Evolutionary conservation across 257 asterid species (phyloP), one percentile per base, ranked within the genome.

Genomic region (Sherardia arvensis): DNA sequence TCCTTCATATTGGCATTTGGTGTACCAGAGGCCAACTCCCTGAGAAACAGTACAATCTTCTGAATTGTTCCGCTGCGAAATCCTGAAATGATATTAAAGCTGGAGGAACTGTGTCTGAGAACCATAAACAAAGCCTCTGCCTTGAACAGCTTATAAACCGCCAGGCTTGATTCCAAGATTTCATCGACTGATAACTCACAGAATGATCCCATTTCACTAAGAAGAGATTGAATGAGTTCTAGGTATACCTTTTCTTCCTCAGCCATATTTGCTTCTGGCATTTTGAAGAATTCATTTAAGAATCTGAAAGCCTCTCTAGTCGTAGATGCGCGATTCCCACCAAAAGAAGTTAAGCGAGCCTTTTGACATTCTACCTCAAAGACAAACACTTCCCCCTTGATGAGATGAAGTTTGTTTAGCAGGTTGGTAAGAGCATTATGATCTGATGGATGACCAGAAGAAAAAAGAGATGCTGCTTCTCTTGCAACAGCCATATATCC

Each of bases 361-460:
- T 38, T 61, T 34, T 61, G 23, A 23, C 22, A n/a, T n/a, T n/a
- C n/a, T 15, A 61, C 54, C 18, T 61, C 66, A 14, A 23, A 4
- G 1, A 61, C 23, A n/a, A 38, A 38, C 38, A 61, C 26, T 25
- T 61, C 66, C 7, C 36, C 66, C 34, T 61, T 61, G 54, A 40
- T 23, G 36, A 61, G 23, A 10, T 27, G 12, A 40, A 61, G 27
- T 40, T 18, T n/a, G n/a, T n/a, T 23, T 3, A 48, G 54, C 54
- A 48, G 25, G 23, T 48, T 48, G 18, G 23, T 18, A 17, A 48
- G 54, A 10, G 11, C 54, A 48, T 2, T 4, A n/a, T 40, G 48
- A 14, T 48, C n/a, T 0, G 54, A n/a, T n/a, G n/a, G n/a, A n/a
- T n/a, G 17, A 40, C 5, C 8, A 40, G 48, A 40, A 15, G 48